Conservation (phyloP, 306 rosid genomes). For the Crotalaria pallida region DNA sequence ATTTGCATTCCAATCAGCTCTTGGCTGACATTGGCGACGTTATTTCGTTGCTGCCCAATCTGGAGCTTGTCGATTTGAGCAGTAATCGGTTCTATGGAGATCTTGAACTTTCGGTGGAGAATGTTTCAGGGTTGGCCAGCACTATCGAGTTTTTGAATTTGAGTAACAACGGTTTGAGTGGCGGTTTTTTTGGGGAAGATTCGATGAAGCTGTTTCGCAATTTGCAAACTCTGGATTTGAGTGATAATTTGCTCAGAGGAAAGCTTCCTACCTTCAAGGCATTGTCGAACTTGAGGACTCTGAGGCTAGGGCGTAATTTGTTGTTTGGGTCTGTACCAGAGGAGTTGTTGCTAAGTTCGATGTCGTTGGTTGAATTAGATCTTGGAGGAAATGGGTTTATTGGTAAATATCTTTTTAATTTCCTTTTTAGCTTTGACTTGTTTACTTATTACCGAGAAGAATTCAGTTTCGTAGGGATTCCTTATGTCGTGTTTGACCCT, state of each 20-base stretch:
- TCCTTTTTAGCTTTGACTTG: not conserved
- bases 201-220: slow-evolving; percentile 54
- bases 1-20: slow-evolving; percentile 63
- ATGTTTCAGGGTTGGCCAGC: too few species aligned
- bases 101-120: too few species aligned
- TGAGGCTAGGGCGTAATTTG: slow-evolving; percentile 51
- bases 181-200: slow-evolving; percentile 36
- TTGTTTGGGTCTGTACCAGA: slow-evolving; percentile 60
- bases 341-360: slow-evolving; percentile 50
- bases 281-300: slow-evolving; percentile 48
- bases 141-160: too few species aligned
- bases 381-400: slow-evolving; percentile 80
- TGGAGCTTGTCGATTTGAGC: slow-evolving; percentile 78
- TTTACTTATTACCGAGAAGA: not conserved
- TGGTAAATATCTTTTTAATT: slow-evolving; percentile 34
- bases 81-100: slow-evolving; percentile 61
- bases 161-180: too few species aligned
- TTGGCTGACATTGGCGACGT: slow-evolving; percentile 63
- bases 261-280: slow-evolving; percentile 63
- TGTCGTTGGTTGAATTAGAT: slow-evolving; percentile 67
- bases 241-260: slow-evolving; percentile 55
- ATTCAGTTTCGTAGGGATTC: not conserved
- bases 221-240: slow-evolving; percentile 69
- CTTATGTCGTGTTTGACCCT: not conserved
- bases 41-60: slow-evolving; percentile 45